Evolutionary conservation across 495 filamentous ascomycete species (phyloP).

Genomic region (Talaromyces adpressus): DNA sequence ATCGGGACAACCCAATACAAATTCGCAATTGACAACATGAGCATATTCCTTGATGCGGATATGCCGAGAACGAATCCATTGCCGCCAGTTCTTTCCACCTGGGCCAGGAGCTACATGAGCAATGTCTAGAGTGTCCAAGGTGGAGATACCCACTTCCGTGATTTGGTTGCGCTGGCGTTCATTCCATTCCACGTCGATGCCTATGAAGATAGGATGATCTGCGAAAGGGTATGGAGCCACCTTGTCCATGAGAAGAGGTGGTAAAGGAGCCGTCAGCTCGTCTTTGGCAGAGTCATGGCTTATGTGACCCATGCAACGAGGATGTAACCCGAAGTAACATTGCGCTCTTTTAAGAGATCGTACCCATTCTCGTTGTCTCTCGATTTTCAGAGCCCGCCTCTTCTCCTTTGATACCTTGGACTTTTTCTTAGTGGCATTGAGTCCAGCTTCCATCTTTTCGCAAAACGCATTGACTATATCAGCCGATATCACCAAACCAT

Average conservation of each 20-base stretch:
- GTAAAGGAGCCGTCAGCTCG: constrained; percentile 8
- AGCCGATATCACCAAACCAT: constrained; percentile 1
- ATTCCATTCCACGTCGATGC: constrained; percentile 75
- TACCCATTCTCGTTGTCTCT: constrained; percentile 39
- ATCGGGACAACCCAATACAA: constrained; percentile 62
- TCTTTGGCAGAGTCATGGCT: not conserved
- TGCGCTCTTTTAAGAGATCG: constrained; percentile 53
- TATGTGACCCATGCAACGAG: constrained; percentile 10
- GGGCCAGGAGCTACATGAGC: constrained; percentile 48
- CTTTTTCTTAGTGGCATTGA: constrained; percentile 35
- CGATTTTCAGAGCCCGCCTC: constrained; percentile 40
- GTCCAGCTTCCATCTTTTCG: constrained; percentile 35
- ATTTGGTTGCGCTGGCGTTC: constrained; percentile 55
- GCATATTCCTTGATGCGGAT: constrained; percentile 66
- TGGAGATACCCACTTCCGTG: constrained; percentile 82
- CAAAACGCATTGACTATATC: constrained; percentile 31
- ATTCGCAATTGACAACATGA: constrained; percentile 55
- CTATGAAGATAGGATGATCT: constrained; percentile 61
- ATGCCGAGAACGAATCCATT: constrained; percentile 61
- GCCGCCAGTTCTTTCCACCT: constrained; percentile 54
- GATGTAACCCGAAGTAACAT: constrained; percentile 60
- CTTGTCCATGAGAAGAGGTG: constrained; percentile 23
- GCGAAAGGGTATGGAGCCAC: constrained; percentile 41
- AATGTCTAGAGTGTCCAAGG: constrained; percentile 64
- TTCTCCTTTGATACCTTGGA: constrained; percentile 40